A percentile compares a stretch with the other conserved stretches of the same genome.
These are phyloP conservation scores for Besnoitia besnoiti DNA, from an alignment of 169 alveolate genomes.

Conservation along the genomic window DNA sequence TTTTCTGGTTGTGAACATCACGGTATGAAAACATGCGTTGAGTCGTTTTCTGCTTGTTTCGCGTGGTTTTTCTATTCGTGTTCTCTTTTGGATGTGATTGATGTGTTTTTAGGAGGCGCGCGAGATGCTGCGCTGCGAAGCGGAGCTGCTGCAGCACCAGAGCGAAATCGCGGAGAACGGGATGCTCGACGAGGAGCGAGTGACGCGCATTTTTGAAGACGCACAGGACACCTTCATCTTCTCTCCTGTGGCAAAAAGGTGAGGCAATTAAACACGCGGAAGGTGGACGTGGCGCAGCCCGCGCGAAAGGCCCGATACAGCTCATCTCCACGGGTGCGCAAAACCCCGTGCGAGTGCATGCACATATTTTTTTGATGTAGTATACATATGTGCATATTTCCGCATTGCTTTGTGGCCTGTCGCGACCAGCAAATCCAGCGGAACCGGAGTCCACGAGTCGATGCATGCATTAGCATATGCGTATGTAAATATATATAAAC, in stretches of 20 bases:
- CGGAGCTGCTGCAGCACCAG: conserved; percentile 3
- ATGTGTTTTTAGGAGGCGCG: conserved; percentile 16
- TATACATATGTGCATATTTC: not conserved
- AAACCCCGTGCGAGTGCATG: too few species aligned
- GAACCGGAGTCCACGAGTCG: too few species aligned
- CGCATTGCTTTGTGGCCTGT: not conserved
- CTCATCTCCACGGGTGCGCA: not conserved
- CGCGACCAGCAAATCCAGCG: too few species aligned
- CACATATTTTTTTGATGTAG: too few species aligned
- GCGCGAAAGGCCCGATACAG: not conserved
- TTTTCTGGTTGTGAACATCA: not conserved
- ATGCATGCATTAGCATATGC: not conserved
- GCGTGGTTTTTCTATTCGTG: not conserved
- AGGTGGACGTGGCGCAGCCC: not conserved
- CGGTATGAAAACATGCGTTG: not conserved
- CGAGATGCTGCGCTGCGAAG: conserved; percentile 2
- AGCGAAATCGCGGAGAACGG: not conserved
- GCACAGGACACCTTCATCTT: conserved; percentile 26
- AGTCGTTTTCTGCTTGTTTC: not conserved
- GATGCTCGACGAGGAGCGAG: not conserved
- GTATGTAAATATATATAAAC: not conserved
- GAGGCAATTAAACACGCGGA: not conserved
- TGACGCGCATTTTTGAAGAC: not conserved
- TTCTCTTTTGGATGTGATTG: not conserved
- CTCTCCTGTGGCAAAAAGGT: not conserved